Evolutionary conservation across 495 filamentous ascomycete genomes (phyloP).

Genomic region (Sphaerosporella brunnea): DNA sequence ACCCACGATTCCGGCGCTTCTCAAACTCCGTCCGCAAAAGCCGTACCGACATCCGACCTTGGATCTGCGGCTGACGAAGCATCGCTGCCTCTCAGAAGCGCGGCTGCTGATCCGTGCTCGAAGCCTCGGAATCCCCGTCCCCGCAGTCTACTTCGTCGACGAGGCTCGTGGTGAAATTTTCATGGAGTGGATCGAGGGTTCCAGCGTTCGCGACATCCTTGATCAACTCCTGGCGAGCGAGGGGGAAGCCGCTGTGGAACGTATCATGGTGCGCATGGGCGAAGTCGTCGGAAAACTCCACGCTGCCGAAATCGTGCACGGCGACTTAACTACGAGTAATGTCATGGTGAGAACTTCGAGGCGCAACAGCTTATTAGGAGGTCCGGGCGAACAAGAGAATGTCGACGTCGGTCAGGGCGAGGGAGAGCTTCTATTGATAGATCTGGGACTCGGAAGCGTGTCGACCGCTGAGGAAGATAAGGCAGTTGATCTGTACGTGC

Average conservation of each 20-base stretch:
- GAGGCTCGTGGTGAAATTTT: slow-evolving; percentile 51
- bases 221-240: slow-evolving; percentile 42
- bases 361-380: slow-evolving; percentile 9
- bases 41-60: slow-evolving; percentile 83
- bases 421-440: slow-evolving; percentile 82
- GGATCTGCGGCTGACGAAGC: slow-evolving; percentile 69
- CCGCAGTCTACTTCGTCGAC: slow-evolving; percentile 27
- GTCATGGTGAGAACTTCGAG: slow-evolving; percentile 52
- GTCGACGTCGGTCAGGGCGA: slow-evolving; percentile 28
- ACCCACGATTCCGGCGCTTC: slow-evolving; percentile 49
- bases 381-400: slow-evolving; percentile 11
- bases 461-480: slow-evolving; percentile 72
- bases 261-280: slow-evolving; percentile 53
- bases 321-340: slow-evolving; percentile 95
- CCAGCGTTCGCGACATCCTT: slow-evolving; percentile 46
- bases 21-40: slow-evolving; percentile 88
- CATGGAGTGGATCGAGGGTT: slow-evolving; percentile 81
- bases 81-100: slow-evolving; percentile 73
- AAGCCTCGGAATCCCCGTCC: slow-evolving; percentile 19
- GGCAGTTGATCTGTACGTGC: slow-evolving; percentile 90
- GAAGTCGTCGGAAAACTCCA: slow-evolving; percentile 62
- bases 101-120: slow-evolving; percentile 37
- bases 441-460: slow-evolving; percentile 82
- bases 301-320: slow-evolving; percentile 67
- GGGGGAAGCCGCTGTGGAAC: slow-evolving; percentile 29